Conservation (phyloP, 139 green algal genomes). For the Chlamydomonas sp. region DNA sequence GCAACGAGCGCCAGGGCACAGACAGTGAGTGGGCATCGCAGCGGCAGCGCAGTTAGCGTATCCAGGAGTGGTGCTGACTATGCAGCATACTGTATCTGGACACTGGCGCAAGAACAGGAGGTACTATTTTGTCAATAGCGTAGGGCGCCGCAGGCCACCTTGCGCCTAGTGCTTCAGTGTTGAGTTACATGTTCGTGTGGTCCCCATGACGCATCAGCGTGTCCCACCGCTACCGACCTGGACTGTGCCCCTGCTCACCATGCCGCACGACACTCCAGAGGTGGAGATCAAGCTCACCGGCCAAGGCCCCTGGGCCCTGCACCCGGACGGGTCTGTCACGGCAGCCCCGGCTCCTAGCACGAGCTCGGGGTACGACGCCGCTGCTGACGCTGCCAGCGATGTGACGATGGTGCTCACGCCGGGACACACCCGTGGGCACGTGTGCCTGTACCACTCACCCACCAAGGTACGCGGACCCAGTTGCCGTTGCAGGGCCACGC, state of each 20-base stretch:
- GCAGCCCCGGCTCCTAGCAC: too few species aligned
- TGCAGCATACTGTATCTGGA: background rate
- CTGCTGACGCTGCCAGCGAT: conserved; percentile 29
- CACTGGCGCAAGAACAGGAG: background rate
- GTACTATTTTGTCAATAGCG: background rate
- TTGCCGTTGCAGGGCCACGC: conserved; percentile 69
- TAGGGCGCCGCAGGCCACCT: background rate
- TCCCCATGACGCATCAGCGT: background rate
- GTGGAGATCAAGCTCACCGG: conserved; percentile 74
- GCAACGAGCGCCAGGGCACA: conserved; percentile 8
- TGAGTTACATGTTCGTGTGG: background rate
- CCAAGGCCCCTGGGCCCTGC: conserved; percentile 71
- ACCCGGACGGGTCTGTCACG: conserved; percentile 4
- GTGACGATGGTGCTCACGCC: conserved; percentile 74
- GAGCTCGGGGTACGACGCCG: too few species aligned
- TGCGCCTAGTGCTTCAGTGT: too few species aligned
- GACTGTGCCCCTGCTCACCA: background rate
- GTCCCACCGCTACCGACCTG: background rate
- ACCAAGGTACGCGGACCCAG: background rate
- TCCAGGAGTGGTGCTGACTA: background rate
- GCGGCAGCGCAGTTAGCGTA: background rate
- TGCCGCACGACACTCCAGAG: conserved; percentile 23
- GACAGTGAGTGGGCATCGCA: conserved; percentile 3
- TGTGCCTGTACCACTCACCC: conserved; percentile 71
- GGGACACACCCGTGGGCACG: conserved; percentile 76